These are phyloP conservation scores for Pterocarpus macrocarpus DNA, from an alignment of 306 rosid genomes.

Conservation along the genomic window DNA sequence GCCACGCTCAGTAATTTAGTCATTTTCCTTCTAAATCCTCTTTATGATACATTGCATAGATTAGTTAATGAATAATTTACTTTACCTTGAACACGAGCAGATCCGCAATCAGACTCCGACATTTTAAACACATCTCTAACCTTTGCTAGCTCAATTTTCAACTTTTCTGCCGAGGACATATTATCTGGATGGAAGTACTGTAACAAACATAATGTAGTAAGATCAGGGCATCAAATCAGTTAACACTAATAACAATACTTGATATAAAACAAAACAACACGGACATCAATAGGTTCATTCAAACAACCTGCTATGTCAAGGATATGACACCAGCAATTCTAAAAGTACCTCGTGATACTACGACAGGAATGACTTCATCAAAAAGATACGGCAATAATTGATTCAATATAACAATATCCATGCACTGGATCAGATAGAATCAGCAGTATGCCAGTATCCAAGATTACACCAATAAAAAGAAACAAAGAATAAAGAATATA, in stretches of 20 bases:
- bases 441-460: background rate
- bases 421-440: background rate
- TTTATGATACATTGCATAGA: conserved; percentile 24
- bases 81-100: conserved; percentile 94
- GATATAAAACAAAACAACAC: conserved; percentile 7
- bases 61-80: conserved; percentile 11
- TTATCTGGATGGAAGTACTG: conserved; percentile 95
- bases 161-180: conserved; percentile 84
- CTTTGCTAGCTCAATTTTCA: conserved; percentile 83
- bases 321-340: background rate
- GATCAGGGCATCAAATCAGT: conserved; percentile 32
- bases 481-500: background rate
- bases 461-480: background rate
- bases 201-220: conserved; percentile 44
- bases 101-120: conserved; percentile 97
- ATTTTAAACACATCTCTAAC: conserved; percentile 89
- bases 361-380: background rate
- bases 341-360: background rate
- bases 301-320: conserved; percentile 8
- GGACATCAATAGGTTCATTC: conserved; percentile 8
- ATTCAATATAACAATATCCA: background rate
- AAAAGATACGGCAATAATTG: background rate
- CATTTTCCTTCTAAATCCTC: background rate
- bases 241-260: conserved; percentile 15
- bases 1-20: background rate